These are phyloP conservation scores for Fusarium avenaceum DNA, from an alignment of 2,329 filamentous ascomycete genomes.

Conservation along the genomic window DNA sequence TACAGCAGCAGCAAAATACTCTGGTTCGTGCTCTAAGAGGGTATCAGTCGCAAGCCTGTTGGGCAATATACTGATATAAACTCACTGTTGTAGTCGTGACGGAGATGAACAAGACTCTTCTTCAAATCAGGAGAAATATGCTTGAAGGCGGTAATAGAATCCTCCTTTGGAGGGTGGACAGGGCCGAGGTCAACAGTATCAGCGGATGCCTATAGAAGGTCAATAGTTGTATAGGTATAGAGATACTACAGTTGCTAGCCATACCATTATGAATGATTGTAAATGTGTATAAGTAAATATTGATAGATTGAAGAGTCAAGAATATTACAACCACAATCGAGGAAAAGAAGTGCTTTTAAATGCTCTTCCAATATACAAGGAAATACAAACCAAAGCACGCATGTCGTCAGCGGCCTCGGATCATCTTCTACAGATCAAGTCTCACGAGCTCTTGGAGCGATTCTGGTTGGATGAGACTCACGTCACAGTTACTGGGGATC, in stretches of 20 bases:
- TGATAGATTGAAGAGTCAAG: neutral
- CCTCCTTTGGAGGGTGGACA: constrained; percentile 63
- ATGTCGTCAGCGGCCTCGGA: constrained; percentile 44
- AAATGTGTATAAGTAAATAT: neutral
- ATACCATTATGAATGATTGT: constrained; percentile 38
- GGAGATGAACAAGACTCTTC: constrained; percentile 63
- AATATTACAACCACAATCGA: neutral
- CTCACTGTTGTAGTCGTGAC: constrained; percentile 62
- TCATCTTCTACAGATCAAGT: constrained; percentile 35
- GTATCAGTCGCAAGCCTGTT: constrained; percentile 9
- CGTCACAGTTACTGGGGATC: constrained; percentile 39
- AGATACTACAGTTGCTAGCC: neutral
- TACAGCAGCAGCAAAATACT: constrained; percentile 67
- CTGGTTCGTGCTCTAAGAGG: constrained; percentile 64
- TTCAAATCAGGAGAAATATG: constrained; percentile 66
- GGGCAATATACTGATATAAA: neutral
- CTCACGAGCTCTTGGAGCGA: constrained; percentile 22
- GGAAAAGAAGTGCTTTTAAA: constrained; percentile 20
- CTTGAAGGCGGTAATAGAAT: constrained; percentile 64
- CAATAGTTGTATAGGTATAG: neutral
- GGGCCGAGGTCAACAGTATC: constrained; percentile 66
- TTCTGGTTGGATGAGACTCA: constrained; percentile 39
- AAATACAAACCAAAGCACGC: constrained; percentile 22
- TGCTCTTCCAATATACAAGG: constrained; percentile 19
- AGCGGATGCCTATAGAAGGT: constrained; percentile 59